Conservation (phyloP, 2,329 filamentous ascomycete genomes). For the Pseudogymnoascus sp. region DNA sequence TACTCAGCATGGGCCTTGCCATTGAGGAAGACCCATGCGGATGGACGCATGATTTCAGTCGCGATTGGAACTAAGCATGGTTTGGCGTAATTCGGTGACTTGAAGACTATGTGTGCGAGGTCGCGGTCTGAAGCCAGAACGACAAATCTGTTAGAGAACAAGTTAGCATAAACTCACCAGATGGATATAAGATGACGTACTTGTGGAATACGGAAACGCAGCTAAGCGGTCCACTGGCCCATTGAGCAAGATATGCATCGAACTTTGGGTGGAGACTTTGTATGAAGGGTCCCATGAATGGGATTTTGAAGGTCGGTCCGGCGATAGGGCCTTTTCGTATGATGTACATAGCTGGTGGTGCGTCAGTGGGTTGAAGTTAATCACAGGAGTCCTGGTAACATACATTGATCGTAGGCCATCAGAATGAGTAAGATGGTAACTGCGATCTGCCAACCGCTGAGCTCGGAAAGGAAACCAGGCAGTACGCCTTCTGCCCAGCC, state of each 20-base stretch:
- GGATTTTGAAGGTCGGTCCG: slow-evolving; percentile 59
- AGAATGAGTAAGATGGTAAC: slow-evolving; percentile 31
- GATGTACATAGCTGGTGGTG: slow-evolving; percentile 50
- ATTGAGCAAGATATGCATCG: slow-evolving; percentile 66
- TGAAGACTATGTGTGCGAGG: slow-evolving; percentile 76
- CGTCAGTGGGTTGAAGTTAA: not conserved
- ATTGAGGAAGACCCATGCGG: slow-evolving; percentile 74
- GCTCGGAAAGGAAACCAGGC: not conserved
- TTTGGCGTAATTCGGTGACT: slow-evolving; percentile 67
- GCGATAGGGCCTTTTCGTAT: slow-evolving; percentile 55
- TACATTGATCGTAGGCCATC: slow-evolving; percentile 39
- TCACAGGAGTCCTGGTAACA: not conserved
- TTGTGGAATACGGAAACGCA: slow-evolving; percentile 85
- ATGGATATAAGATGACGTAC: slow-evolving; percentile 36
- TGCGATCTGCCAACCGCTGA: slow-evolving; percentile 28
- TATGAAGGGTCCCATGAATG: slow-evolving; percentile 69
- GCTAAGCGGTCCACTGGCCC: slow-evolving; percentile 70
- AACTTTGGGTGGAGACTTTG: slow-evolving; percentile 71
- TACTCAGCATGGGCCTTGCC: slow-evolving; percentile 73
- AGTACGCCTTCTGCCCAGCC: not conserved
- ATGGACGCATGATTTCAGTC: slow-evolving; percentile 64
- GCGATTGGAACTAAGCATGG: slow-evolving; percentile 74
- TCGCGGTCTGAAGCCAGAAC: slow-evolving; percentile 72
- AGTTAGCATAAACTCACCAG: not conserved
- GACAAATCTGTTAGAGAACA: slow-evolving; percentile 54